Base-by-base conservation (phyloP, 2,329 filamentous ascomycete genomes). In the Chrysoporthe deuterocubensis region DNA sequence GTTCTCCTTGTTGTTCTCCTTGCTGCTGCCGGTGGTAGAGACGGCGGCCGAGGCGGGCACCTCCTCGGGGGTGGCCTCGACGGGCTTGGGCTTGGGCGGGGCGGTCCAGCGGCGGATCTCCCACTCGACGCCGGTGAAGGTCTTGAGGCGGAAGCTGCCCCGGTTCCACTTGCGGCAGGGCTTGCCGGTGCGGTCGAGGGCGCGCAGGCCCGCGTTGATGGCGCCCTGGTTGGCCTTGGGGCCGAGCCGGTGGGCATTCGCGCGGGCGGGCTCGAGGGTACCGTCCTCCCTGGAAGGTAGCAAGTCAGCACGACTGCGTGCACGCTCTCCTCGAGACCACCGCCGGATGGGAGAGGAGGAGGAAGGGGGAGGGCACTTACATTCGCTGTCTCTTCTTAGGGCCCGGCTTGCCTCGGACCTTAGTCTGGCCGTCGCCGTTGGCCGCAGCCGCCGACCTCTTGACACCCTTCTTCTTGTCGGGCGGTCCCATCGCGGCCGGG, bases 181-280 rank as follows among this genome's bases (percentile, higher is more conserved):
- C 75, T 95, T 92, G 72, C 95, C 95, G 8, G 92, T 92, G 70
- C 95, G 90, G 79, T 99, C 96, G 71, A 99, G 91, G 14, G 96
- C 95, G 66, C 96, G 93, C 62, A 99, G 90, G 64, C 93, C 93
- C 65, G 96, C 96, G 77, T 99, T 99, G 85, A 99, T 99, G 69
- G 95, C 95, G 71, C 96, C 96, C 75, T 95, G 92, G 78, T 97
- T 98, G 63, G 95, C 95, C 80, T 97, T 98, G 73, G 96, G 96
- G 3, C 95, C 95, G 37, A 98, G 90, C 79, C 97, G 97, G 80
- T 95, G 92, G 62, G 85, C 83, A 65, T 85, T 84, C 6, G 82
- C 81, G 58, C 83, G 80, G 73, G 84, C 82, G 69, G 87, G 84
- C 73, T 90, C 88, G 75, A 88, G 84, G 42, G 85, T 84, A 42